phyloP scores from a whole-genome alignment of 2,329 filamentous ascomycete species.

The Hortaea sp. region DNA sequence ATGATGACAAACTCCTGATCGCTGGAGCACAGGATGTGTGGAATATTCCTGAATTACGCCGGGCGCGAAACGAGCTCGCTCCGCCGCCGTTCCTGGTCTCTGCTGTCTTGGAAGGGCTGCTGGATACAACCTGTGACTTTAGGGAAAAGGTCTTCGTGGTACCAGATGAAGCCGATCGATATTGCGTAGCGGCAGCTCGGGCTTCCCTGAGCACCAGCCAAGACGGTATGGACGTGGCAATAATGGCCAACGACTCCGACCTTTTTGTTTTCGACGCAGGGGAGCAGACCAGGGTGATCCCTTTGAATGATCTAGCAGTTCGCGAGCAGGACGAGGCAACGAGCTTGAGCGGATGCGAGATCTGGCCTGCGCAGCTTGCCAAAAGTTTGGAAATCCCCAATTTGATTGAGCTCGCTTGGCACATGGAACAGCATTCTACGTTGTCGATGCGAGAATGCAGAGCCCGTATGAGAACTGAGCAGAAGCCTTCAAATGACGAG shows the following conservation, averaged over 20 bases:
- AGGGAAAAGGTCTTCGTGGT: constrained; percentile 48
- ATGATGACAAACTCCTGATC: constrained; percentile 11
- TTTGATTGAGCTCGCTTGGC: constrained; percentile 32
- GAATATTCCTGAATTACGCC: not conserved
- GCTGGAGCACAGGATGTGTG: not conserved
- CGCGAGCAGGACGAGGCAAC: not conserved
- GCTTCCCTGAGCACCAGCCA: constrained; percentile 30
- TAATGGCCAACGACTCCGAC: constrained; percentile 80
- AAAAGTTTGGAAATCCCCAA: constrained; percentile 32
- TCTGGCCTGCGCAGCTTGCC: constrained; percentile 36
- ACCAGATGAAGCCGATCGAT: constrained; percentile 75
- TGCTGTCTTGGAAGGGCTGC: constrained; percentile 61
- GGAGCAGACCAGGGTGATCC: constrained; percentile 49
- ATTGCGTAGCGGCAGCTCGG: constrained; percentile 60
- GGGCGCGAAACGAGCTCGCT: constrained; percentile 29
- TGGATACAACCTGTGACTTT: constrained; percentile 26
- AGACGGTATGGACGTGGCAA: constrained; percentile 29
- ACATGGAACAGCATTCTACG: constrained; percentile 25
- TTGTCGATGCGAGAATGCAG: constrained; percentile 16
- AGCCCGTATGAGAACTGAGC: not conserved
- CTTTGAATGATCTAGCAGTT: constrained; percentile 41
- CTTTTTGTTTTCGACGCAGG: constrained; percentile 66
- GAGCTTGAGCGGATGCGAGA: constrained; percentile 20
- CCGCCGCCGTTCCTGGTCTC: constrained; percentile 66
- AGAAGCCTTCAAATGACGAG: not conserved